Evolutionary conservation across 2,329 filamentous ascomycete genomes (phyloP).

Genomic region (Trichoderma hamatum): DNA sequence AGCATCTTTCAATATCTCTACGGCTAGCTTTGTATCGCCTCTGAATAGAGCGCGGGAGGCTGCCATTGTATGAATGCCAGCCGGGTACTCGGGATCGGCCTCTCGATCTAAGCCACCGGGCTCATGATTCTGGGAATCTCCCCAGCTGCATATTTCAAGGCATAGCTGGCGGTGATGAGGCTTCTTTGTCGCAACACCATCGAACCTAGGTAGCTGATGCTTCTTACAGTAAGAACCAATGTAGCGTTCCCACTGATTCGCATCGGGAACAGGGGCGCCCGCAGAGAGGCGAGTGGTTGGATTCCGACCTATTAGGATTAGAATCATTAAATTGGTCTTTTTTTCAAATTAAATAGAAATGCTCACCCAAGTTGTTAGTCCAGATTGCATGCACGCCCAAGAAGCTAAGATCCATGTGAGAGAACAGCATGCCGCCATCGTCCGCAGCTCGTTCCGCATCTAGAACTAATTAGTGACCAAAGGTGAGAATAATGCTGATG

Average conservation of each 20-base stretch:
- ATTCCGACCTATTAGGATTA: constrained; percentile 48
- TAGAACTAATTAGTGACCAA: constrained; percentile 36
- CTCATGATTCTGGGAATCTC: constrained; percentile 56
- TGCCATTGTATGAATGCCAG: constrained; percentile 68
- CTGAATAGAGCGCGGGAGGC: constrained; percentile 77
- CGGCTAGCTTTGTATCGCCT: constrained; percentile 68
- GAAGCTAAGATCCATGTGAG: constrained; percentile 72
- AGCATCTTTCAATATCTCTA: constrained; percentile 69
- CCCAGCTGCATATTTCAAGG: constrained; percentile 74
- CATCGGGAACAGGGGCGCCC: constrained; percentile 50
- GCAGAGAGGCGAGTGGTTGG: constrained; percentile 52
- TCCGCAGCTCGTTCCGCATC: constrained; percentile 66
- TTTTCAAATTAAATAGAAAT: neutral
- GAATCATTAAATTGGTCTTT: neutral
- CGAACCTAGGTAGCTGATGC: constrained; percentile 63
- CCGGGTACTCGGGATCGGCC: constrained; percentile 52
- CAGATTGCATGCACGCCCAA: constrained; percentile 74
- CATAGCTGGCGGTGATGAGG: constrained; percentile 75
- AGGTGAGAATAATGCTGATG: neutral
- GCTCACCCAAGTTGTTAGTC: constrained; percentile 66
- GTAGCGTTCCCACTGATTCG: constrained; percentile 60
- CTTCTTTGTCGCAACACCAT: constrained; percentile 64
- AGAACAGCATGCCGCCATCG: constrained; percentile 70
- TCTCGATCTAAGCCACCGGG: constrained; percentile 49
- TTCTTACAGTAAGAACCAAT: constrained; percentile 67